phyloP scores from a whole-genome alignment of 148 eudicot species.

The Agrostemma githago region DNA sequence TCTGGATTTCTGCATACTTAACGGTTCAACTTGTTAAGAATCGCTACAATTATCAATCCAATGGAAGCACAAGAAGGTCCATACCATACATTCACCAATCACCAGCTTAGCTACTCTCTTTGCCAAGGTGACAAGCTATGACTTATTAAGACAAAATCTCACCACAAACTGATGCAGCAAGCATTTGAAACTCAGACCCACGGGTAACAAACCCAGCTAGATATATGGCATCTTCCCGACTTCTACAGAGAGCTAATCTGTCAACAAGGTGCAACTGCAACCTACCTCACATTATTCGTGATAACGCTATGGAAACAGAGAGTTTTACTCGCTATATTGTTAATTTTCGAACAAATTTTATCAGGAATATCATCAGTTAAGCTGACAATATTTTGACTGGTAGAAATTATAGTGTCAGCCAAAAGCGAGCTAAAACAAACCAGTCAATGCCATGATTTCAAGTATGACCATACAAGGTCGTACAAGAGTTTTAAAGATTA shows the following conservation, averaged over 20 bases:
- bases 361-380: background rate
- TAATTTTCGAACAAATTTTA: too few species aligned
- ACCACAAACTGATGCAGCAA: background rate
- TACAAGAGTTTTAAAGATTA: background rate
- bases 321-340: too few species aligned
- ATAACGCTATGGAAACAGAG: background rate
- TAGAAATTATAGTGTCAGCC: background rate
- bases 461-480: background rate
- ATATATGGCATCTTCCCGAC: background rate
- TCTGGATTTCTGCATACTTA: background rate
- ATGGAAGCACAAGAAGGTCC: background rate
- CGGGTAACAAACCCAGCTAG: background rate
- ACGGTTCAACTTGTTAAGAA: background rate
- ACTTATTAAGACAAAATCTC: background rate
- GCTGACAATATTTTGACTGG: background rate
- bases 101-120: background rate
- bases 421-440: background rate
- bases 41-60: background rate
- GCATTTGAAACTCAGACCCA: background rate
- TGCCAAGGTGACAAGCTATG: background rate
- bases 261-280: background rate
- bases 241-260: background rate
- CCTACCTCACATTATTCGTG: background rate
- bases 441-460: background rate
- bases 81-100: background rate